A percentile compares a stretch with the other conserved stretches of the same genome.
These are phyloP conservation scores for Sapria himalayana DNA, from an alignment of 345 rosid species.

Conservation along the genomic window DNA sequence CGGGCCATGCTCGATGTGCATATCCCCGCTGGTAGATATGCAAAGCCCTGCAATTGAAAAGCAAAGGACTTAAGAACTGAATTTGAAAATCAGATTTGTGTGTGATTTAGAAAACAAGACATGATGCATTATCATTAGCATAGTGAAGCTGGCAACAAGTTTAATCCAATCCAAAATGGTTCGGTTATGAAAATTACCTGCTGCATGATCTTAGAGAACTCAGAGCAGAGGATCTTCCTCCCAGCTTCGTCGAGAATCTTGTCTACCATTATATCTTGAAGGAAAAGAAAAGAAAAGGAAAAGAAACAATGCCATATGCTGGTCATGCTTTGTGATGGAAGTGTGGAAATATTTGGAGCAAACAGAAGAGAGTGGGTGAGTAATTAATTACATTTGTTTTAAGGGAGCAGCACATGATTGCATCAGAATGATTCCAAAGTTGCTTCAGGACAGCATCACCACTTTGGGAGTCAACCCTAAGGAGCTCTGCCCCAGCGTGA, in stretches of 20 bases:
- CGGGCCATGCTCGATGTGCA: conserved; percentile 85
- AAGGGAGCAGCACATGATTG: conserved; percentile 81
- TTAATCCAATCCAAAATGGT: not conserved
- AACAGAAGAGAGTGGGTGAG: not conserved
- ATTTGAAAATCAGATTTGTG: no score
- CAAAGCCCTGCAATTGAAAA: conserved; percentile 31
- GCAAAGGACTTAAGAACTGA: not conserved
- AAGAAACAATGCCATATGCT: conserved; percentile 62
- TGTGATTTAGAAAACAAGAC: no score
- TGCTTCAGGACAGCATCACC: conserved; percentile 64
- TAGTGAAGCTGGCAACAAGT: no score
- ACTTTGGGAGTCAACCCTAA: conserved; percentile 24
- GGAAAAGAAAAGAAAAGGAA: conserved; percentile 72
- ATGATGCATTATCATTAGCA: no score
- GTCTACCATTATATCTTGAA: conserved; percentile 83
- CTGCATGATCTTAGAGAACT: conserved; percentile 81
- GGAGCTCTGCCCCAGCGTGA: conserved; percentile 54
- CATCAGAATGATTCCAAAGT: conserved; percentile 75
- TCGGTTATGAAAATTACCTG: conserved; percentile 27
- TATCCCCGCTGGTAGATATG: conserved; percentile 54
- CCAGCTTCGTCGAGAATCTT: conserved; percentile 68
- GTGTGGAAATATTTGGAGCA: not conserved
- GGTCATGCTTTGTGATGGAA: not conserved
- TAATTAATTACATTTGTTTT: conserved; percentile 35
- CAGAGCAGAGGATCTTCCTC: conserved; percentile 47